Evolutionary conservation across 2,329 filamentous ascomycete species (phyloP).

Genomic region (Paecilomyces dactylethromorphus): DNA sequence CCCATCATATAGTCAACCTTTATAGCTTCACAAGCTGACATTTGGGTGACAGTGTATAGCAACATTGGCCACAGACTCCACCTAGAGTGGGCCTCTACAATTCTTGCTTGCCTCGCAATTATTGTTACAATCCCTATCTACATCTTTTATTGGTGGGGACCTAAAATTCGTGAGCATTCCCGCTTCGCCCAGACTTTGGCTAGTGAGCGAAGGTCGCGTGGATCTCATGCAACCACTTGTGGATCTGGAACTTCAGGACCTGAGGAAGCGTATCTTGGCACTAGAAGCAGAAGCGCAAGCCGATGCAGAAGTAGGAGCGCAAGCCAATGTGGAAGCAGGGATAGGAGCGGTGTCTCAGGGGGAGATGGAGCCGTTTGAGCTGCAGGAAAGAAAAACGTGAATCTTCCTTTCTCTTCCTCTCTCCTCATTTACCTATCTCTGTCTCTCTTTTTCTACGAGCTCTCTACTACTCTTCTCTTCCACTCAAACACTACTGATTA

Average conservation of each 20-base stretch:
- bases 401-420: neutral
- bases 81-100: slow-evolving; percentile 53
- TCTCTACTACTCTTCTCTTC: neutral
- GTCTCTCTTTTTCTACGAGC: neutral
- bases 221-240: slow-evolving; percentile 5
- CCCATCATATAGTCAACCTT: slow-evolving; percentile 1
- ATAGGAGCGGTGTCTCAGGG: neutral
- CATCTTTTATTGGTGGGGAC: slow-evolving; percentile 59
- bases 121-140: slow-evolving; percentile 59
- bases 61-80: slow-evolving; percentile 47
- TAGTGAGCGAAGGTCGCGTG: slow-evolving; percentile 26
- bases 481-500: neutral
- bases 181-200: slow-evolving; percentile 59
- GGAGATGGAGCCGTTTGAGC: neutral
- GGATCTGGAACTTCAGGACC: slow-evolving; percentile 8
- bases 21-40: neutral
- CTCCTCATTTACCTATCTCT: neutral
- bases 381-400: neutral
- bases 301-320: neutral
- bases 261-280: slow-evolving; percentile 5
- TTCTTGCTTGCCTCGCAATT: slow-evolving; percentile 55
- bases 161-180: slow-evolving; percentile 50
- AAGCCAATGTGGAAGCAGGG: neutral
- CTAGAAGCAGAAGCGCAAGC: neutral
- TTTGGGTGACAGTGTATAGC: slow-evolving; percentile 27